A percentile compares a stretch with the other conserved stretches of the same genome.
Conservation (phyloP, 192 early-diverging fungal genomes). For the Backusella australiensis region DNA sequence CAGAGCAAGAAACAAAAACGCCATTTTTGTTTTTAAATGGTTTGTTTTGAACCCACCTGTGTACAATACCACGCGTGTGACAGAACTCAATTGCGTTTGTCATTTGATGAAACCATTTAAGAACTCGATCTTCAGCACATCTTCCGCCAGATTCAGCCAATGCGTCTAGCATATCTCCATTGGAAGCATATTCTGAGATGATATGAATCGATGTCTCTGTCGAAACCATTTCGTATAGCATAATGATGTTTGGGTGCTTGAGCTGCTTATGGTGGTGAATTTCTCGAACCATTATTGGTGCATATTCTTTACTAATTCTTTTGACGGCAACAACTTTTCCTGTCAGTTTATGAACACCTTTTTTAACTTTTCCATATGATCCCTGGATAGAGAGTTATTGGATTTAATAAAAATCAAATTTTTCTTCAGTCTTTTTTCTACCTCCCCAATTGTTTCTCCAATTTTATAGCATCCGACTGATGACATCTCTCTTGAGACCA, state of each 20-base stretch:
- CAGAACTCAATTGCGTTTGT: conserved; percentile 47
- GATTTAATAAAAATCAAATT: neutral
- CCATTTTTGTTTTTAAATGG: neutral
- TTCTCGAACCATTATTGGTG: conserved; percentile 54
- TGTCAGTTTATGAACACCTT: conserved; percentile 56
- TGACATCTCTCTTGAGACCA: conserved; percentile 46
- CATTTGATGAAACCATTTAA: conserved; percentile 49
- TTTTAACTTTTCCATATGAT: conserved; percentile 66
- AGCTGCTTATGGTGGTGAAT: conserved; percentile 66
- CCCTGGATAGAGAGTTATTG: conserved; percentile 29
- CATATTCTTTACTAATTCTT: conserved; percentile 56
- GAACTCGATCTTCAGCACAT: conserved; percentile 38
- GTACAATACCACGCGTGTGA: conserved; percentile 51
- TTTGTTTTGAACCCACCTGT: conserved; percentile 27
- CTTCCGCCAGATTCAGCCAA: conserved; percentile 43
- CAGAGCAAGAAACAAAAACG: neutral
- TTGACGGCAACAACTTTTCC: conserved; percentile 60
- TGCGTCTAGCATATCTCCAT: conserved; percentile 61
- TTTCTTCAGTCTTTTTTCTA: neutral
- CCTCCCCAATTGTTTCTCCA: conserved; percentile 53
- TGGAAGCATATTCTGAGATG: conserved; percentile 71
- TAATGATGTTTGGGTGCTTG: conserved; percentile 75
- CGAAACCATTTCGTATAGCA: conserved; percentile 74
- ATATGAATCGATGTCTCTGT: conserved; percentile 76
- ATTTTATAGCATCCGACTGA: conserved; percentile 55